Evolutionary conservation across 176 grass and related monocot genomes (phyloP).

Genomic region (Triticum turgidum): DNA sequence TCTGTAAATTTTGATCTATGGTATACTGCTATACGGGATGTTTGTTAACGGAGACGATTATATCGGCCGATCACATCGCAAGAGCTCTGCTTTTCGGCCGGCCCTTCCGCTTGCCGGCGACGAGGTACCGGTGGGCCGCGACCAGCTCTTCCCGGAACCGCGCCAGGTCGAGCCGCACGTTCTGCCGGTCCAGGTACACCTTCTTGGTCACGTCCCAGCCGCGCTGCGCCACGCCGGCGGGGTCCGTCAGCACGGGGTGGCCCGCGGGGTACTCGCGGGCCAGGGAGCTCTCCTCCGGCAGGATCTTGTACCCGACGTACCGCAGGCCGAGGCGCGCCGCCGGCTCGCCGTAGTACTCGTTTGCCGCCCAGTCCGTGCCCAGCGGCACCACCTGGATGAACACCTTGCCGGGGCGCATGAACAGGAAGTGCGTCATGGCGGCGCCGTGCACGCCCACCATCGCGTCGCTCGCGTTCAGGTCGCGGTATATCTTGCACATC

Average conservation of each 20-base stretch:
- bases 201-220: constrained; percentile 91
- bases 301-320: constrained; percentile 78
- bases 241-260: constrained; percentile 78
- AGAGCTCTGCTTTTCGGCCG: not conserved
- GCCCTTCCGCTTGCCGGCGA: constrained; percentile 21
- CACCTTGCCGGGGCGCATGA: constrained; percentile 75
- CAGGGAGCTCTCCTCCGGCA: constrained; percentile 69
- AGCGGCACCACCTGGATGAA: constrained; percentile 88
- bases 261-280: constrained; percentile 52
- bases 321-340: constrained; percentile 50
- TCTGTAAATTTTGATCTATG: constrained; percentile 8
- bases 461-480: constrained; percentile 78
- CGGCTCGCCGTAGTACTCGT: constrained; percentile 66
- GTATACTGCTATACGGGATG: not conserved
- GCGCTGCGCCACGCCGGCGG: constrained; percentile 51
- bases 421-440: constrained; percentile 91
- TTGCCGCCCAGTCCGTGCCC: constrained; percentile 68
- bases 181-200: constrained; percentile 85
- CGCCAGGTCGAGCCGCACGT: constrained; percentile 58
- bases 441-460: constrained; percentile 97
- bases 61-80: not conserved
- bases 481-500: constrained; percentile 69
- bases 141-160: constrained; percentile 60
- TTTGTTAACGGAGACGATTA: no score
- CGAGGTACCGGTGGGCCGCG: constrained; percentile 48